Base-by-base conservation (phyloP, 1,139 yeast genomes). In the Pichia sp. region DNA sequence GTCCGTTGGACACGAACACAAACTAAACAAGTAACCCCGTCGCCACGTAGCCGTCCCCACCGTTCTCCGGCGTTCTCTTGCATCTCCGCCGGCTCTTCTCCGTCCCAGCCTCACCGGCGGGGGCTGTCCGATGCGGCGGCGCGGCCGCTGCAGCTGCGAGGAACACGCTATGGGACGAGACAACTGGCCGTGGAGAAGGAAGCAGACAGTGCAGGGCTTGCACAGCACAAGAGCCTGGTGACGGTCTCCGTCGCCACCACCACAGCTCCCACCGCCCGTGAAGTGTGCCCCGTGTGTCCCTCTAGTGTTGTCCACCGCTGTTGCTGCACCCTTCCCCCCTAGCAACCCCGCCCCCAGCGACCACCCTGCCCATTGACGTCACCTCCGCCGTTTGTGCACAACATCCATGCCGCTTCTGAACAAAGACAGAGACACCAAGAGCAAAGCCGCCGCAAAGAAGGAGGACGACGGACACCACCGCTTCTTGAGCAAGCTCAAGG, bases 401-500 rank as follows among this genome's bases (percentile, higher is more conserved):
- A 8, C 47, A 45, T 8, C n/a, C 29, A 45, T 45, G 48, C 48
- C 48, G 29, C 30, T 45, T 32, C 40, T 45, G 40, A 45, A 16
- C 45, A 42, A 42, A 42, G 45, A n/a, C n/a, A n/a, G n/a, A n/a
- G n/a, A 42, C 15, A 42, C 40, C 5, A 52, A 49, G 30, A 30
- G 40, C 30, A 52, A 49, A 15, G 34, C 16, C 30, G 16, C 16
- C 13, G 45, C 45, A 31, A 45, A 42, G 19, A 47, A 45, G 13
- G 31, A 29, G 8, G 56, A 50, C 2, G 54, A 51, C 10, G 40
- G 46, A 5, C 53, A 46, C 11, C 49, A 54, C n/a, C 41, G 11
- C 6, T 54, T 54, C 19, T 45, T 54, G 5, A 42, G 26, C 16
- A 54, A 52, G 43, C 19, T 54, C 2, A 54, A 54, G 26, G 55